phyloP scores from a whole-genome alignment of 495 filamentous ascomycete genomes.

The Aspergillus wentii region DNA sequence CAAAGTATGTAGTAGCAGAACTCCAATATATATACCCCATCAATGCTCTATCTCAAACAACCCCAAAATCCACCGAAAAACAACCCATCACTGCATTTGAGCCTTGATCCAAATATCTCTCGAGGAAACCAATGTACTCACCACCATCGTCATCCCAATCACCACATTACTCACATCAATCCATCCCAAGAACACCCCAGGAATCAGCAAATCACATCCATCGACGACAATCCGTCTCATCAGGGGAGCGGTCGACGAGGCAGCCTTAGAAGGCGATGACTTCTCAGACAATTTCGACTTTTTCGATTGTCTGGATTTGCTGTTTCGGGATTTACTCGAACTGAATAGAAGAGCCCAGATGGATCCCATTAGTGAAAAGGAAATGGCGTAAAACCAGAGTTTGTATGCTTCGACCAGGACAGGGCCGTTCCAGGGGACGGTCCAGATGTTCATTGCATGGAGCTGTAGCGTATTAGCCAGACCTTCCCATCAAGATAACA shows the following conservation, averaged over 20 bases:
- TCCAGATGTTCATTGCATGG: constrained; percentile 40
- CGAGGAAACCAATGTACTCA: constrained; percentile 53
- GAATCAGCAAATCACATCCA: constrained; percentile 52
- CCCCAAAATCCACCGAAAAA: too few species aligned
- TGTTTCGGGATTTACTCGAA: background rate
- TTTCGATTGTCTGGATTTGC: background rate
- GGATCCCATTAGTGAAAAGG: constrained; percentile 24
- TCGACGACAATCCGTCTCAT: constrained; percentile 44
- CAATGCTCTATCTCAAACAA: too few species aligned
- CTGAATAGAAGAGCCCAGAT: constrained; percentile 18
- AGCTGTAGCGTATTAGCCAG: constrained; percentile 26
- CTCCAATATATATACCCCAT: too few species aligned
- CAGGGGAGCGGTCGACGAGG: too few species aligned
- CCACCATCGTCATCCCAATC: constrained; percentile 48
- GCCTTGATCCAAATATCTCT: constrained; percentile 50
- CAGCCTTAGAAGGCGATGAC: too few species aligned
- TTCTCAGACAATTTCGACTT: too few species aligned
- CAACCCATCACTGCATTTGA: too few species aligned
- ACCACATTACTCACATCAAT: constrained; percentile 34
- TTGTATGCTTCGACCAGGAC: constrained; percentile 51
- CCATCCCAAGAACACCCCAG: constrained; percentile 53
- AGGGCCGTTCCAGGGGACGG: constrained; percentile 22
- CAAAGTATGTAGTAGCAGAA: too few species aligned
- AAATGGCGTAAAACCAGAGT: constrained; percentile 60
- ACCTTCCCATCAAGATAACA: constrained; percentile 2